Evolutionary conservation across 352 stramenopile species (phyloP).

Genomic region (Phytophthora pluvialis): DNA sequence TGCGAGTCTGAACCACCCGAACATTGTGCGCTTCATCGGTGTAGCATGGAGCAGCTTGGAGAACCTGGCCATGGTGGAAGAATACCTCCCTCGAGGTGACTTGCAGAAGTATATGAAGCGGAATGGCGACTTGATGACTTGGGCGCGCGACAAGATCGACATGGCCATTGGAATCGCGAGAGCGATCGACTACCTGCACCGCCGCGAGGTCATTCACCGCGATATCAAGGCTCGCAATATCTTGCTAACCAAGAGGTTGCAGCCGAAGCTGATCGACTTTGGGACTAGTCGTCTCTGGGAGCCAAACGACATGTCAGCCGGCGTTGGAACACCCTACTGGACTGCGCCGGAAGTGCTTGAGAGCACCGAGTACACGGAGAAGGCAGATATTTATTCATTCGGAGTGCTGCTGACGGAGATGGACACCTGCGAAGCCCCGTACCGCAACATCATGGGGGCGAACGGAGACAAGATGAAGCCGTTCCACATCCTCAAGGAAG

Average conservation of each 20-base stretch:
- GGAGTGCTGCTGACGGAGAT: conserved; percentile 61
- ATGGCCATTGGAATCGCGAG: conserved; percentile 46
- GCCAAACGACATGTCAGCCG: conserved; percentile 40
- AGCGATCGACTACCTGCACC: conserved; percentile 50
- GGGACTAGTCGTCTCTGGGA: conserved; percentile 36
- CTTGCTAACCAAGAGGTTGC: conserved; percentile 52
- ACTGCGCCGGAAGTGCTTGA: conserved; percentile 74
- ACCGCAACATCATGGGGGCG: conserved; percentile 3
- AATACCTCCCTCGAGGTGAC: conserved; percentile 61
- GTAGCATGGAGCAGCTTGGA: conserved; percentile 57
- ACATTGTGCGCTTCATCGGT: conserved; percentile 56
- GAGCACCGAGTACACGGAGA: conserved; percentile 58
- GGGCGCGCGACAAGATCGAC: conserved; percentile 44
- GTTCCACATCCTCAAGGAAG: conserved; percentile 55
- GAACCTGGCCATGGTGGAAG: conserved; percentile 57
- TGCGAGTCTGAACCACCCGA: conserved; percentile 48
- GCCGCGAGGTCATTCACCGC: conserved; percentile 63
- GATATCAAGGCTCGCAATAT: conserved; percentile 86
- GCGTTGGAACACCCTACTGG: conserved; percentile 64
- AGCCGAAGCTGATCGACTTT: conserved; percentile 56
- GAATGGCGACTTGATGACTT: conserved; percentile 40
- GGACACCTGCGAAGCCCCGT: conserved; percentile 50
- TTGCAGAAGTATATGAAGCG: conserved; percentile 47
- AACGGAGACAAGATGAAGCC: conserved; percentile 37
- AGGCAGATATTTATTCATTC: conserved; percentile 82